These are phyloP conservation scores for Ogataea pignaliae DNA, from an alignment of 805 yeast genomes.

Conservation along the genomic window DNA sequence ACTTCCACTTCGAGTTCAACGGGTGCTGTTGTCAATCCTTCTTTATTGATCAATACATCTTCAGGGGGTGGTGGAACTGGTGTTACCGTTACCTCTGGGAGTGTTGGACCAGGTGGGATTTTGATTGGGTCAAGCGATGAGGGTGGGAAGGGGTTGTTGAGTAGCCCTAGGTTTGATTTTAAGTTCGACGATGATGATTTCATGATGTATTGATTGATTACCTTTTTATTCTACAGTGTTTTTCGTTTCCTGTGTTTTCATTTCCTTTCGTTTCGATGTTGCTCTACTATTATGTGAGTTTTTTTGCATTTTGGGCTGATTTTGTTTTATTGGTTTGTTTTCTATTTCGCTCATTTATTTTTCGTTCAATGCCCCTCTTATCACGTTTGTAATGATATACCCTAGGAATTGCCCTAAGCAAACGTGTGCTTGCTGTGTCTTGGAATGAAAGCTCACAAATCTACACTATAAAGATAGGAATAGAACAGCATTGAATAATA, in stretches of 20 bases:
- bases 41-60: constrained; percentile 5
- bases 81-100: background rate
- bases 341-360: background rate
- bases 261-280: too few species aligned
- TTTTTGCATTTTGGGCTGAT: background rate
- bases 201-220: constrained; percentile 19
- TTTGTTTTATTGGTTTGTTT: background rate
- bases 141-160: constrained; percentile 1
- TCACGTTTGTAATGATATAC: too few species aligned
- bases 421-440: too few species aligned
- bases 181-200: constrained; percentile 25
- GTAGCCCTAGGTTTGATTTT: constrained; percentile 18
- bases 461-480: too few species aligned
- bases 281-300: background rate
- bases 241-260: too few species aligned
- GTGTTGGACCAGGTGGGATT: too few species aligned
- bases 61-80: background rate
- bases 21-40: background rate
- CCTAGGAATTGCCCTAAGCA: too few species aligned
- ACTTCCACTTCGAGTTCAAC: too few species aligned
- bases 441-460: too few species aligned
- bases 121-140: background rate
- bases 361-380: too few species aligned
- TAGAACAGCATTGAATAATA: too few species aligned
- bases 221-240: background rate